A percentile compares a stretch with the other conserved stretches of the same genome.
Evolutionary conservation across 192 early-diverging fungal genomes (phyloP).

Genomic region (Coemansia sp.): DNA sequence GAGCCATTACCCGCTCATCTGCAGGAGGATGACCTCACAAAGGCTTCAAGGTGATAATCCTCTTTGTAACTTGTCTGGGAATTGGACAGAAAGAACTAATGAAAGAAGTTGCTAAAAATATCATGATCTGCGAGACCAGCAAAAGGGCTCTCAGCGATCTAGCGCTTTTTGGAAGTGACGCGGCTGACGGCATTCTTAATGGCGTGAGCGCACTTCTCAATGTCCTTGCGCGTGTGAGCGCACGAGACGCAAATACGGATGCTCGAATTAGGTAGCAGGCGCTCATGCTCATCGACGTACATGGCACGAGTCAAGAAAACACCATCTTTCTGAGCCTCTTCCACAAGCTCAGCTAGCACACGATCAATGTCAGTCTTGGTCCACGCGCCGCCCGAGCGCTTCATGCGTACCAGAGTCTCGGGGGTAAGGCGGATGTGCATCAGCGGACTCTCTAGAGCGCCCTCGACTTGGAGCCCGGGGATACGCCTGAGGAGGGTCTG

Average conservation of each 20-base stretch:
- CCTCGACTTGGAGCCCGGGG: conserved; percentile 56
- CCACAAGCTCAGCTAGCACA: conserved; percentile 80
- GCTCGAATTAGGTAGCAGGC: conserved; percentile 69
- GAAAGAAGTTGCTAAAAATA: not conserved
- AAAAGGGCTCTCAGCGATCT: not conserved
- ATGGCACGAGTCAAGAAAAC: conserved; percentile 85
- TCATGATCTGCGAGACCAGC: not conserved
- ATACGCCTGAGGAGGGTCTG: conserved; percentile 61
- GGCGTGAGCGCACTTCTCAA: conserved; percentile 77
- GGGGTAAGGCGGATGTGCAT: conserved; percentile 73
- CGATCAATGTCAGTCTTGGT: conserved; percentile 53
- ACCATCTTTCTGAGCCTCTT: conserved; percentile 77
- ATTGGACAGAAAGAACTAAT: not conserved
- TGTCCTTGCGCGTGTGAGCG: conserved; percentile 78
- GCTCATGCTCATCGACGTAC: conserved; percentile 85
- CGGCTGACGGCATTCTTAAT: conserved; percentile 71
- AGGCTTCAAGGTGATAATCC: not conserved
- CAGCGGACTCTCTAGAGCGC: conserved; percentile 64
- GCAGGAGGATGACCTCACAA: not conserved
- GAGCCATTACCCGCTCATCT: not conserved
- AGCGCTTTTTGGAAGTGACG: conserved; percentile 52
- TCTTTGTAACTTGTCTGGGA: not conserved
- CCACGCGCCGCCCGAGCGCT: conserved; percentile 60
- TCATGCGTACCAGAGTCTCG: conserved; percentile 64
- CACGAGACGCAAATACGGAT: conserved; percentile 81